These are phyloP conservation scores for Trichoderma afroharzianum DNA, from an alignment of 2,329 filamentous ascomycete genomes.

Conservation along the genomic window DNA sequence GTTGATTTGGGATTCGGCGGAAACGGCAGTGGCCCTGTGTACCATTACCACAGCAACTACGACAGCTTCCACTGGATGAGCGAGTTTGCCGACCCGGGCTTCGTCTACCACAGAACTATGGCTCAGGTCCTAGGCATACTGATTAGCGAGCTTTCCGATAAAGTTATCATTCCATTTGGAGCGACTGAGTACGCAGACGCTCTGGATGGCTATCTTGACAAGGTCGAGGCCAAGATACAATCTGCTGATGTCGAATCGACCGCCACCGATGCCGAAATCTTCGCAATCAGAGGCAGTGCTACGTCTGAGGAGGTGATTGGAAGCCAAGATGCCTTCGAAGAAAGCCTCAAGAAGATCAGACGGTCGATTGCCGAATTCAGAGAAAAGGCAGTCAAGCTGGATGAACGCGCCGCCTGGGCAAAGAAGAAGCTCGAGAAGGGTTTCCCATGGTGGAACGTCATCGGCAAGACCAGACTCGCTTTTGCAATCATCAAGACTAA, in stretches of 20 bases:
- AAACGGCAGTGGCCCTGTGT: conserved; percentile 50
- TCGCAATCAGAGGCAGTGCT: conserved; percentile 28
- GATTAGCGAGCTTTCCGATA: conserved; percentile 58
- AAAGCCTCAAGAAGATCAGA: conserved; percentile 38
- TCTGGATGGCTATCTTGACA: conserved; percentile 49
- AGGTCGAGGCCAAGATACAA: conserved; percentile 49
- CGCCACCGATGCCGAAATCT: conserved; percentile 30
- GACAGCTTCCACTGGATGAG: conserved; percentile 90
- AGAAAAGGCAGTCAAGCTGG: conserved; percentile 41
- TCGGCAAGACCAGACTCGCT: conserved; percentile 62
- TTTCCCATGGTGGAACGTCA: conserved; percentile 76
- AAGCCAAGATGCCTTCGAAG: conserved; percentile 38
- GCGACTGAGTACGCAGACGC: conserved; percentile 61
- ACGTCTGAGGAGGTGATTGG: conserved; percentile 28
- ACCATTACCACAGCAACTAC: conserved; percentile 89
- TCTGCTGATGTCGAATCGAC: conserved; percentile 21
- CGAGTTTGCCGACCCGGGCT: conserved; percentile 67
- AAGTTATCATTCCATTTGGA: conserved; percentile 59
- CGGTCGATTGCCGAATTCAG: conserved; percentile 37
- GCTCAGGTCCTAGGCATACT: conserved; percentile 63
- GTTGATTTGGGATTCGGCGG: conserved; percentile 59
- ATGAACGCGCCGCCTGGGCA: conserved; percentile 42
- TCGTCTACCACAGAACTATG: conserved; percentile 63
- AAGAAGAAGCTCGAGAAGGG: conserved; percentile 45
- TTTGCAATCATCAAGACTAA: conserved; percentile 66